Evolutionary conservation across 495 filamentous ascomycete species (phyloP).

Genomic region (Daldinia concentrica): DNA sequence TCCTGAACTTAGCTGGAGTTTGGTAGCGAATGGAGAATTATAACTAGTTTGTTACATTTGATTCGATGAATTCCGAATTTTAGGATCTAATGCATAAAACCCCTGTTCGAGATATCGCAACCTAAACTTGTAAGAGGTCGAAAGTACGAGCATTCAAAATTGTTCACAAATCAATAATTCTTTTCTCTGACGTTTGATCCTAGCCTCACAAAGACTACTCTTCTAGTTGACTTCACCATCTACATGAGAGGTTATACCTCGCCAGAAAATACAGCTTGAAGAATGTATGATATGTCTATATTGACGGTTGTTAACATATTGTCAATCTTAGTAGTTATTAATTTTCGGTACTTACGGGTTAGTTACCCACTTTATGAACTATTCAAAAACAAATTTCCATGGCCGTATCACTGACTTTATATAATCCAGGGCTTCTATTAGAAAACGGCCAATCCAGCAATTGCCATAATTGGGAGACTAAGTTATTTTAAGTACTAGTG

Average conservation of each 20-base stretch:
- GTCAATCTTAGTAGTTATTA: background rate
- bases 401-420: background rate
- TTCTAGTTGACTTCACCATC: no score
- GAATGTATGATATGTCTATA: background rate
- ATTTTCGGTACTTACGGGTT: background rate
- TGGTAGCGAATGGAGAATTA: conserved; percentile 5
- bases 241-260: background rate
- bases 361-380: background rate
- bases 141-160: background rate
- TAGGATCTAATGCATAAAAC: background rate
- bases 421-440: background rate
- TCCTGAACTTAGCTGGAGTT: background rate
- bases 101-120: background rate
- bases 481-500: conserved; percentile 1
- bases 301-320: background rate
- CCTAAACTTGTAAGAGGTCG: background rate
- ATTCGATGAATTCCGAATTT: background rate
- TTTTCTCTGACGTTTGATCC: background rate
- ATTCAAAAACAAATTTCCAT: no score
- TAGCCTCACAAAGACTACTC: no score
- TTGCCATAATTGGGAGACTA: background rate
- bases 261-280: background rate
- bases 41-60: background rate
- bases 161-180: background rate
- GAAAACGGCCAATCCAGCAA: no score